Evolutionary conservation across 495 filamentous ascomycete species (phyloP).

Genomic region (Pyronema domesticum): DNA sequence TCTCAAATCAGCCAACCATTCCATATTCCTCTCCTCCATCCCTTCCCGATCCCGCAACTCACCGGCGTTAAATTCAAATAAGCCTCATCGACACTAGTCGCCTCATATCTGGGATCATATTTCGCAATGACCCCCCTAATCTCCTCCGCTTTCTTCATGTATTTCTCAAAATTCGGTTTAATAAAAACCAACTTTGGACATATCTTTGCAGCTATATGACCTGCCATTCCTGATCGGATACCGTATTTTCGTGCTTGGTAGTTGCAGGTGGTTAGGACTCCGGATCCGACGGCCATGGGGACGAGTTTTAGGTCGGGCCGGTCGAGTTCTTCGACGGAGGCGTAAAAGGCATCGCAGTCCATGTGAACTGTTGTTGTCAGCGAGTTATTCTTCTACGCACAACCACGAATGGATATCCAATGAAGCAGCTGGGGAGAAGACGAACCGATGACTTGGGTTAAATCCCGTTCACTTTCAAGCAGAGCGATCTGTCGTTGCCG

Average conservation of each 20-base stretch:
- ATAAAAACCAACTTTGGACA: slow-evolving; percentile 77
- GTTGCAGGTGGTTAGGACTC: slow-evolving; percentile 88
- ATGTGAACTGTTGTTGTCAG: slow-evolving; percentile 66
- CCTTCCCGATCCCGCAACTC: background rate
- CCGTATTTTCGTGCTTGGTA: slow-evolving; percentile 83
- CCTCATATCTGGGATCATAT: slow-evolving; percentile 84
- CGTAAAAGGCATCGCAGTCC: slow-evolving; percentile 97
- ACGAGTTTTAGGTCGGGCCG: slow-evolving; percentile 73
- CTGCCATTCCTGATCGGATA: slow-evolving; percentile 83
- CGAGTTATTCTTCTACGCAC: no score
- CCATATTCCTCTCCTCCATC: background rate
- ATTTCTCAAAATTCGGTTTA: slow-evolving; percentile 76
- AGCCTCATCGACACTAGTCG: slow-evolving; percentile 85
- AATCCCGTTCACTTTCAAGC: slow-evolving; percentile 59
- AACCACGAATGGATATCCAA: slow-evolving; percentile 18
- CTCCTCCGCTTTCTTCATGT: slow-evolving; percentile 75
- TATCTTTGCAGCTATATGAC: slow-evolving; percentile 68
- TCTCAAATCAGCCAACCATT: background rate
- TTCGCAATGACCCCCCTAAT: slow-evolving; percentile 62
- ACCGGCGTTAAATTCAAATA: slow-evolving; percentile 75
- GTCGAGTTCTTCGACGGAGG: slow-evolving; percentile 84
- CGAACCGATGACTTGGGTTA: slow-evolving; percentile 29
- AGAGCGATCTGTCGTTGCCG: slow-evolving; percentile 38
- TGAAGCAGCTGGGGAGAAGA: background rate
- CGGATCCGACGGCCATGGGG: slow-evolving; percentile 84